phyloP scores from a whole-genome alignment of 2,329 filamentous ascomycete species.

The Graphilbum fragrans region DNA sequence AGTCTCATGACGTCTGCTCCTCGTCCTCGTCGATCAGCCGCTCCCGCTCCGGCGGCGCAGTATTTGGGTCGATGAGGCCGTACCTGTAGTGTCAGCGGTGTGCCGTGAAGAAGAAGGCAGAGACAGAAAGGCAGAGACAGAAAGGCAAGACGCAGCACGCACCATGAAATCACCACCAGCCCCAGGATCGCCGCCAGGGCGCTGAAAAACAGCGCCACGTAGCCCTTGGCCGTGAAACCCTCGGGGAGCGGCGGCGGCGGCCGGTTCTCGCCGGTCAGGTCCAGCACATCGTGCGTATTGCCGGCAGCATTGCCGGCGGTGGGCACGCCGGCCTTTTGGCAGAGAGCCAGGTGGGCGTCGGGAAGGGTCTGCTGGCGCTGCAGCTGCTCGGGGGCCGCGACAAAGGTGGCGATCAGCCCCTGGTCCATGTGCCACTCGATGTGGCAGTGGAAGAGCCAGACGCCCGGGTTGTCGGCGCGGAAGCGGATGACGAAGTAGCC shows the following conservation, averaged over 20 bases:
- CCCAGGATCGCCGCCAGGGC: slow-evolving; percentile 56
- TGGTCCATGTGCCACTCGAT: slow-evolving; percentile 43
- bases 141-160: background rate
- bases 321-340: slow-evolving; percentile 20
- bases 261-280: slow-evolving; percentile 14
- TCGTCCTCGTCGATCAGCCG: too few relatives aligned
- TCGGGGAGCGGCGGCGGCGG: slow-evolving; percentile 7
- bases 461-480: slow-evolving; percentile 32
- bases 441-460: slow-evolving; percentile 38
- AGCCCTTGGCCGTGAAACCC: slow-evolving; percentile 51
- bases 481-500: slow-evolving; percentile 37
- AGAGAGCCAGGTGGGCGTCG: slow-evolving; percentile 40
- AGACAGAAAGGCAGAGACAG: background rate
- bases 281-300: slow-evolving; percentile 11
- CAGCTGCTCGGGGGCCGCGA: slow-evolving; percentile 31
- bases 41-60: too few relatives aligned
- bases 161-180: slow-evolving; percentile 41
- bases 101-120: too few relatives aligned
- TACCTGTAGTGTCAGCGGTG: background rate
- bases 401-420: slow-evolving; percentile 29
- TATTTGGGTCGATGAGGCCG: background rate
- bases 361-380: slow-evolving; percentile 48
- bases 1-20: too few relatives aligned
- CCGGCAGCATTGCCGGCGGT: slow-evolving; percentile 16
- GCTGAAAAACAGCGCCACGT: slow-evolving; percentile 64